These are phyloP conservation scores for Phytophthora kernoviae DNA, from an alignment of 352 stramenopile genomes.

Conservation along the genomic window DNA sequence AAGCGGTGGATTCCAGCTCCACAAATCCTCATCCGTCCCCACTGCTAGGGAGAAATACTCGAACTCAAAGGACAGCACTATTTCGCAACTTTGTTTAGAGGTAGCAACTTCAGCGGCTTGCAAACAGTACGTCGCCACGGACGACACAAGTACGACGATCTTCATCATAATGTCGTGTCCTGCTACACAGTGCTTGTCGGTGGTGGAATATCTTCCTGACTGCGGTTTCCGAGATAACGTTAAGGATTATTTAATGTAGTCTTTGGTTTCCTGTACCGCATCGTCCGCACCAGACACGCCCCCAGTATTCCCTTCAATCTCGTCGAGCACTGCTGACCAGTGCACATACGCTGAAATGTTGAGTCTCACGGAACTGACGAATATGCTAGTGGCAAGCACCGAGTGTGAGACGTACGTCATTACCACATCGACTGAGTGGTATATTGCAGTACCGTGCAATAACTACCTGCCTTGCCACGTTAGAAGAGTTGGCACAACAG, in stretches of 20 bases:
- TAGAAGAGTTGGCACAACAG: constrained; percentile 3
- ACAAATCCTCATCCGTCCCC: not conserved
- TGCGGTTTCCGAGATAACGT: constrained; percentile 16
- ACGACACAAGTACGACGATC: constrained; percentile 7
- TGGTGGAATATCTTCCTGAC: constrained; percentile 19
- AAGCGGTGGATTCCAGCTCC: constrained; percentile 4
- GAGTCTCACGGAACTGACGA: constrained; percentile 12
- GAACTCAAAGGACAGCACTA: constrained; percentile 8
- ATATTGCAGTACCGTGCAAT: constrained; percentile 8
- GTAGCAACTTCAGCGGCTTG: constrained; percentile 8
- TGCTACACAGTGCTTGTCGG: constrained; percentile 14
- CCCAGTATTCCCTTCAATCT: not conserved
- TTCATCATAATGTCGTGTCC: constrained; percentile 15
- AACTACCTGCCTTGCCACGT: constrained; percentile 3
- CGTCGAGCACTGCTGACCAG: not conserved
- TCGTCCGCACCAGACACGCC: no score
- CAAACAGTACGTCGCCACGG: constrained; percentile 4
- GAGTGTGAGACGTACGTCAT: constrained; percentile 7
- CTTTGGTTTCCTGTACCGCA: constrained; percentile 7
- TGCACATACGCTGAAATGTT: constrained; percentile 7
- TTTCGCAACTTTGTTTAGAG: constrained; percentile 10
- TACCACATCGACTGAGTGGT: constrained; percentile 10
- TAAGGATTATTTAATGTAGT: constrained; percentile 6
- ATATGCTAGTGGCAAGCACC: constrained; percentile 12
- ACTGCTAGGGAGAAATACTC: constrained; percentile 3